Conservation (phyloP, 2,329 filamentous ascomycete species). For the Akanthomyces lecanii region DNA sequence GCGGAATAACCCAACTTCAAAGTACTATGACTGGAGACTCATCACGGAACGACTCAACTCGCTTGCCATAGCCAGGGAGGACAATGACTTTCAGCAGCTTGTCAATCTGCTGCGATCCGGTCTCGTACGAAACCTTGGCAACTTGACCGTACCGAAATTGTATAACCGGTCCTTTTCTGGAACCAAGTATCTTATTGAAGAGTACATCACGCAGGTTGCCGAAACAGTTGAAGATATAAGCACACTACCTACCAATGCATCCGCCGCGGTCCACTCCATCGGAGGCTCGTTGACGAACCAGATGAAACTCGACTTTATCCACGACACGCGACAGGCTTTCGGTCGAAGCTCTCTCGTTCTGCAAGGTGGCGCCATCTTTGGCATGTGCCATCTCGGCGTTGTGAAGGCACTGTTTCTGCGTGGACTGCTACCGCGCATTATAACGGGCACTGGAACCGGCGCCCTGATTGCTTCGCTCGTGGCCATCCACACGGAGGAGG, state of each 20-base stretch:
- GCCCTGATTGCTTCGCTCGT: conserved; percentile 86
- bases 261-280: conserved; percentile 29
- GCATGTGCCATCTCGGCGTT: conserved; percentile 83
- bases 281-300: conserved; percentile 57
- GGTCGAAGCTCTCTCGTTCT: conserved; percentile 80
- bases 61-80: conserved; percentile 64
- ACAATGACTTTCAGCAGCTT: conserved; percentile 67
- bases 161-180: conserved; percentile 84
- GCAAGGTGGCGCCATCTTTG: conserved; percentile 88
- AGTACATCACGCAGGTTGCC: conserved; percentile 83
- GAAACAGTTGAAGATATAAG: conserved; percentile 75
- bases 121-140: conserved; percentile 80
- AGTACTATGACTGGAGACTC: conserved; percentile 80
- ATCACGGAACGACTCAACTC: conserved; percentile 73
- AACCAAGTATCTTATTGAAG: conserved; percentile 85
- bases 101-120: conserved; percentile 78
- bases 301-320: conserved; percentile 78
- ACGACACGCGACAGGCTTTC: conserved; percentile 84
- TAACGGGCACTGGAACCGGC: conserved; percentile 86
- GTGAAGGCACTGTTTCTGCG: conserved; percentile 81
- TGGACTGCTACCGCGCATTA: conserved; percentile 79
- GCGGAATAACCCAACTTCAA: conserved; percentile 76
- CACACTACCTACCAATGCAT: conserved; percentile 54
- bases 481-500: conserved; percentile 80
- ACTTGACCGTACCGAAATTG: conserved; percentile 75